Percentiles rank a stretch among this genome's conserved stretches.
Evolutionary conservation across 768 basidiomycete species (phyloP).

Genomic region (Boletus rex-veris): DNA sequence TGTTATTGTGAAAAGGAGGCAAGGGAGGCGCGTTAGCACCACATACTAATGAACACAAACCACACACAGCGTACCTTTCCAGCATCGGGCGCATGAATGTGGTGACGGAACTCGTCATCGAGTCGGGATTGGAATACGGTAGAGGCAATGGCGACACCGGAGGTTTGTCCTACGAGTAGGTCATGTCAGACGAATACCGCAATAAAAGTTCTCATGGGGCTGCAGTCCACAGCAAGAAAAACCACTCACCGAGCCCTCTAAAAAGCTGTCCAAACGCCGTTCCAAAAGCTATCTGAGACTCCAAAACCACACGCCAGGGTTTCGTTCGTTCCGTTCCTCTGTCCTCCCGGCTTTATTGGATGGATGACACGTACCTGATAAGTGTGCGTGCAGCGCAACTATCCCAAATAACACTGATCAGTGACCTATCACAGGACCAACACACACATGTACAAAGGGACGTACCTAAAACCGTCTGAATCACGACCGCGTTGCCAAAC

Average conservation of each 20-base stretch:
- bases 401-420: background rate
- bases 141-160: conserved; percentile 20
- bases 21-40: background rate
- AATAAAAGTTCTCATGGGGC: no score
- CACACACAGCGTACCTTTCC: background rate
- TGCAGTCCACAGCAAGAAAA: background rate
- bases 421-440: background rate
- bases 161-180: conserved; percentile 13
- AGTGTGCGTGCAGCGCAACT: conserved; percentile 1
- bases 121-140: conserved; percentile 23
- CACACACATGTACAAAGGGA: background rate
- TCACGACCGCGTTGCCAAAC: conserved; percentile 7
- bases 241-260: conserved; percentile 8
- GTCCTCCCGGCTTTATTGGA: no score
- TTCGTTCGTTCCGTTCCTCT: background rate
- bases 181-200: background rate
- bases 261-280: conserved; percentile 24
- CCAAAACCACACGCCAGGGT: background rate
- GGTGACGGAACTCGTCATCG: conserved; percentile 8
- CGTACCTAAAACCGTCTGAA: background rate
- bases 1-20: no score
- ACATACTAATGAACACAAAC: background rate
- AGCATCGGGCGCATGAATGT: conserved; percentile 12
- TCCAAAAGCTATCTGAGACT: conserved; percentile 20
- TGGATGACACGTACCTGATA: background rate